A percentile compares a stretch with the other conserved stretches of the same genome.
These are phyloP conservation scores for Jasminum sambac DNA, from an alignment of 257 asterid genomes.

Conservation along the genomic window DNA sequence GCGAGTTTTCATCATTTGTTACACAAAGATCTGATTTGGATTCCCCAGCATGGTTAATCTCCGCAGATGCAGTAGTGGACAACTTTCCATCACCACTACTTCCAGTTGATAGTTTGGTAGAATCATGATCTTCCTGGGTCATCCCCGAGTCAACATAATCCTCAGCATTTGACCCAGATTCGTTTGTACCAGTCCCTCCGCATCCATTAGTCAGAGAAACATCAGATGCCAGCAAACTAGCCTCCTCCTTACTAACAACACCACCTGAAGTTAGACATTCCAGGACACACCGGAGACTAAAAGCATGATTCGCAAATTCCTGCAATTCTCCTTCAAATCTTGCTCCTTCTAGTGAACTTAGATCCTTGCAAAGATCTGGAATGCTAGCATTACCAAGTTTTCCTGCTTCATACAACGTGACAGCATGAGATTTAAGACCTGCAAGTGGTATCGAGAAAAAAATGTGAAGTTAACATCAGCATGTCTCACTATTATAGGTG, in stretches of 20 bases:
- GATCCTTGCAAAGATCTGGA: constrained; percentile 90
- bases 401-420: constrained; percentile 97
- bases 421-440: constrained; percentile 98
- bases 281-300: constrained; percentile 89
- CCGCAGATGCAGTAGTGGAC: constrained; percentile 40
- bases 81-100: constrained; percentile 31
- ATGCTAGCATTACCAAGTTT: constrained; percentile 90
- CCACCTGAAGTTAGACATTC: constrained; percentile 97
- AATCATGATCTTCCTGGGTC: constrained; percentile 36
- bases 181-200: constrained; percentile 32
- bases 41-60: constrained; percentile 37
- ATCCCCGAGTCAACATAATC: constrained; percentile 27
- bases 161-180: constrained; percentile 36
- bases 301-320: constrained; percentile 98
- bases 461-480: constrained; percentile 20
- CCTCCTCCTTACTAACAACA: constrained; percentile 53
- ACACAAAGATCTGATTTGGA: constrained; percentile 39
- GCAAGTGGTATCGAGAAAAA: constrained; percentile 29
- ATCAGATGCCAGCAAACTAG: constrained; percentile 38
- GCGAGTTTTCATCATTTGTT: constrained; percentile 45
- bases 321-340: constrained; percentile 98
- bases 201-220: constrained; percentile 31
- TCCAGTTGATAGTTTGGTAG: constrained; percentile 36
- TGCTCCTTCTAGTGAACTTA: constrained; percentile 84
- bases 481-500: neutral